Evolutionary conservation across 2,329 filamentous ascomycete species (phyloP).

Genomic region (Phyllosticta paracitricarpa): DNA sequence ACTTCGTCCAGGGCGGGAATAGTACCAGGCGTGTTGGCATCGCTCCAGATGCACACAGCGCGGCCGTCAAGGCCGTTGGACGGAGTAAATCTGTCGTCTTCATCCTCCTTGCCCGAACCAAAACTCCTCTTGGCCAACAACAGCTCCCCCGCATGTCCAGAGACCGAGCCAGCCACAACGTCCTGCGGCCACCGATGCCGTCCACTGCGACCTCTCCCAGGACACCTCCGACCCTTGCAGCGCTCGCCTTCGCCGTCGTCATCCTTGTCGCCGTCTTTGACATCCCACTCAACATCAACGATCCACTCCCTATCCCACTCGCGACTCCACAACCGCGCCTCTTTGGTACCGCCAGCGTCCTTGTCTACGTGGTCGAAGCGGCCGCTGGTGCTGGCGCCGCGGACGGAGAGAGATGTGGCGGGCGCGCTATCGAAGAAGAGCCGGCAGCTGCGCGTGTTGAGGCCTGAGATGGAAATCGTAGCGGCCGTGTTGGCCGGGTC

Average conservation of each 20-base stretch:
- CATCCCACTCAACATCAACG: slow-evolving; percentile 60
- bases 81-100: background rate
- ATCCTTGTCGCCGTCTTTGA: slow-evolving; percentile 16
- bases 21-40: slow-evolving; percentile 59
- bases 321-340: slow-evolving; percentile 72
- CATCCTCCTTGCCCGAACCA: slow-evolving; percentile 31
- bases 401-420: slow-evolving; percentile 54
- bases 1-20: slow-evolving; percentile 83
- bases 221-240: slow-evolving; percentile 21
- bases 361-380: slow-evolving; percentile 51
- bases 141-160: background rate
- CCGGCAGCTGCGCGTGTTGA: slow-evolving; percentile 70
- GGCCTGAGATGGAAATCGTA: slow-evolving; percentile 55
- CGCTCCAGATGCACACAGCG: slow-evolving; percentile 77
- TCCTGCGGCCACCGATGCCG: background rate
- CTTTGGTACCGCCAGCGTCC: slow-evolving; percentile 52
- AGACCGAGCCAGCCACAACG: background rate
- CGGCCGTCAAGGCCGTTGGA: slow-evolving; percentile 37
- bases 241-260: slow-evolving; percentile 16
- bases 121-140: slow-evolving; percentile 19
- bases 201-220: slow-evolving; percentile 12
- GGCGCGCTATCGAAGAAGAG: slow-evolving; percentile 57
- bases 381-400: slow-evolving; percentile 49
- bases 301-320: slow-evolving; percentile 69
- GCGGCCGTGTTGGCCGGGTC: slow-evolving; percentile 38